A percentile compares a stretch with the other conserved stretches of the same genome.
These are phyloP conservation scores for Suillus americanus DNA, from an alignment of 768 basidiomycete genomes.

Conservation along the genomic window DNA sequence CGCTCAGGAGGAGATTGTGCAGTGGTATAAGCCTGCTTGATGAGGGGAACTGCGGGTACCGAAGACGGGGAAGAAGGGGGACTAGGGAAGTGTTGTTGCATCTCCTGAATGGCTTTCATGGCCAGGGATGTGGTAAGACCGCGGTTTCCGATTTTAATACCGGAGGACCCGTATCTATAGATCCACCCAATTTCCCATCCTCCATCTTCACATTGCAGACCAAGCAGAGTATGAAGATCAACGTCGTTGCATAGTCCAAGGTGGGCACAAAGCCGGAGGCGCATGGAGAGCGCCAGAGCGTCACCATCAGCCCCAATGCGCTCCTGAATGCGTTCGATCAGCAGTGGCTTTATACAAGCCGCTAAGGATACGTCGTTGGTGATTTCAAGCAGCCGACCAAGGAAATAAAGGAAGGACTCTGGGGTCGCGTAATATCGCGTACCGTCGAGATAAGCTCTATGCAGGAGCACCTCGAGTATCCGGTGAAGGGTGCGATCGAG, in stretches of 20 bases:
- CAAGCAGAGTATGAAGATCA: constrained; percentile 45
- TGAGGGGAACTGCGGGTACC: neutral
- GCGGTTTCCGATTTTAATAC: constrained; percentile 51
- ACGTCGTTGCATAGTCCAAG: constrained; percentile 42
- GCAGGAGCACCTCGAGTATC: constrained; percentile 47
- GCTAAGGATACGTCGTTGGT: constrained; percentile 35
- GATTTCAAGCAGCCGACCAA: constrained; percentile 42
- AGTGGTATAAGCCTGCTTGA: neutral
- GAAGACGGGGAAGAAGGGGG: neutral
- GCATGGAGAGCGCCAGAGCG: constrained; percentile 57
- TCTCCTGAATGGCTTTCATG: constrained; percentile 43
- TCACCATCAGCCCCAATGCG: constrained; percentile 50
- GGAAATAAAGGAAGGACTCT: constrained; percentile 54
- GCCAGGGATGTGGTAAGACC: constrained; percentile 56
- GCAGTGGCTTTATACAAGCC: constrained; percentile 36
- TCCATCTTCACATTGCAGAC: constrained; percentile 53
- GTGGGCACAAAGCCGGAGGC: constrained; percentile 44
- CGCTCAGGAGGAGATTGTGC: neutral
- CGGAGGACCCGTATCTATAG: constrained; percentile 52
- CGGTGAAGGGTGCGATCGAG: constrained; percentile 45
- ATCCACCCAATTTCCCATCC: constrained; percentile 57
- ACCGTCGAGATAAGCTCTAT: constrained; percentile 55
- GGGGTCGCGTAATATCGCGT: constrained; percentile 54
- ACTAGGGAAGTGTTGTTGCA: neutral
- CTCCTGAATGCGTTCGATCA: constrained; percentile 49